phyloP scores from a whole-genome alignment of 2,329 filamentous ascomycete species.

The Exserohilum rostratum region DNA sequence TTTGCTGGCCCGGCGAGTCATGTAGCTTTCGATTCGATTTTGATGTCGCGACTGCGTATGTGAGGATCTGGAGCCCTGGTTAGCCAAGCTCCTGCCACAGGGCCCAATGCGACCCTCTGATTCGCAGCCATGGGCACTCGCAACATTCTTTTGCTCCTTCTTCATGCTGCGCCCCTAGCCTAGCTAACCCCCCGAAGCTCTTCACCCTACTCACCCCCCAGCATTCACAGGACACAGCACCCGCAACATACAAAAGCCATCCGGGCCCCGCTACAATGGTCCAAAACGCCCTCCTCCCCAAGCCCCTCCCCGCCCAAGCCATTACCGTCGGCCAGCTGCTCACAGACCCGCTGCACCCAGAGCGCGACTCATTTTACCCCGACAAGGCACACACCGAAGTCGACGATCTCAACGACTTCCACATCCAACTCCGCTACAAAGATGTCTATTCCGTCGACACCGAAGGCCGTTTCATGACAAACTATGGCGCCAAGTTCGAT shows the following conservation, averaged over 20 bases:
- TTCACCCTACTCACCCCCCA: too few species aligned
- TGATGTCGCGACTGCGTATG: slow-evolving; percentile 24
- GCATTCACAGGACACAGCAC: too few species aligned
- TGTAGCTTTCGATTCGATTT: slow-evolving; percentile 32
- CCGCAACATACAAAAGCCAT: background rate
- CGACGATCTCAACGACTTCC: slow-evolving; percentile 49
- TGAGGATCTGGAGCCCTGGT: slow-evolving; percentile 25
- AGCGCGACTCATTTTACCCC: slow-evolving; percentile 46
- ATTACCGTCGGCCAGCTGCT: slow-evolving; percentile 47
- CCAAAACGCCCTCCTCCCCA: slow-evolving; percentile 45
- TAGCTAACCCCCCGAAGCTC: background rate
- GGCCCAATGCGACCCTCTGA: slow-evolving; percentile 22
- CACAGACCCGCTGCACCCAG: slow-evolving; percentile 46
- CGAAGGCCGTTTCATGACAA: slow-evolving; percentile 47
- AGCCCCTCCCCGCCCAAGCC: slow-evolving; percentile 43
- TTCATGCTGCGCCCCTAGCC: slow-evolving; percentile 3
- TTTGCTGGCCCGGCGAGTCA: slow-evolving; percentile 7
- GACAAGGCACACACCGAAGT: slow-evolving; percentile 39
- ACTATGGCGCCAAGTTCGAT: slow-evolving; percentile 49
- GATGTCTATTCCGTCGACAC: slow-evolving; percentile 46
- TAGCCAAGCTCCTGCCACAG: slow-evolving; percentile 25
- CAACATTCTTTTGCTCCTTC: slow-evolving; percentile 13
- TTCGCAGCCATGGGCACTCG: slow-evolving; percentile 23
- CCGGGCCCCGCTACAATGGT: slow-evolving; percentile 31
- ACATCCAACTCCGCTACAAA: slow-evolving; percentile 49